Conservation (phyloP, 495 filamentous ascomycete species). For the Trichoderma gamsii region DNA sequence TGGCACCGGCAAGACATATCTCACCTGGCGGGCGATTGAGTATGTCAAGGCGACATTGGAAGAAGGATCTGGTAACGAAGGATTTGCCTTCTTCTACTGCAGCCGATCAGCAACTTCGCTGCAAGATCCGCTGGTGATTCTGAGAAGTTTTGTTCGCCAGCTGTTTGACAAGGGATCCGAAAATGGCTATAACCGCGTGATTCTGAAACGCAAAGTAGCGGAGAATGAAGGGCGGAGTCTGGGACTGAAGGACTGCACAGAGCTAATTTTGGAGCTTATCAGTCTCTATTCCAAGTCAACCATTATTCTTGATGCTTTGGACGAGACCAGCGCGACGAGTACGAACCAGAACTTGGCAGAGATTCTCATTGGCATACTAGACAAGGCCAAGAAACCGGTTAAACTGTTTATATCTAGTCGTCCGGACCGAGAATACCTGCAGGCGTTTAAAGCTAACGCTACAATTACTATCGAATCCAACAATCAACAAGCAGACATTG, state of each 20-base stretch:
- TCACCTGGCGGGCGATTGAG: slow-evolving; percentile 32
- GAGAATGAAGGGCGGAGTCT: slow-evolving; percentile 19
- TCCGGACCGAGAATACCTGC: slow-evolving; percentile 30
- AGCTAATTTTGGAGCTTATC: slow-evolving; percentile 18
- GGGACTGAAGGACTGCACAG: slow-evolving; percentile 21
- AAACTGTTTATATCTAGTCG: slow-evolving; percentile 43
- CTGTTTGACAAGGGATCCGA: slow-evolving; percentile 23
- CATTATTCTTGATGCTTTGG: slow-evolving; percentile 24
- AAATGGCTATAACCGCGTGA: slow-evolving; percentile 19
- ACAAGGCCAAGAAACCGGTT: slow-evolving; percentile 26
- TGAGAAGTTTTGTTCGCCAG: slow-evolving; percentile 34
- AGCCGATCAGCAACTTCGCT: slow-evolving; percentile 28
- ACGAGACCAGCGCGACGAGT: slow-evolving; percentile 20
- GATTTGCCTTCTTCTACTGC: slow-evolving; percentile 41
- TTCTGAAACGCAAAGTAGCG: slow-evolving; percentile 12
- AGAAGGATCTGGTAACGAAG: slow-evolving; percentile 21
- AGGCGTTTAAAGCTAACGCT: slow-evolving; percentile 20
- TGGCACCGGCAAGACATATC: slow-evolving; percentile 34
- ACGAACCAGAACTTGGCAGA: slow-evolving; percentile 18
- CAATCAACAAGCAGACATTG: slow-evolving; percentile 26
- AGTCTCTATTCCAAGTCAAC: slow-evolving; percentile 21
- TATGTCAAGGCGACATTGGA: slow-evolving; percentile 18
- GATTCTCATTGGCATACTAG: slow-evolving; percentile 22
- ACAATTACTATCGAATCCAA: slow-evolving; percentile 33
- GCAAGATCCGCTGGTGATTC: slow-evolving; percentile 25